phyloP scores from a whole-genome alignment of 768 basidiomycete genomes.

The Trametes meyenii region DNA sequence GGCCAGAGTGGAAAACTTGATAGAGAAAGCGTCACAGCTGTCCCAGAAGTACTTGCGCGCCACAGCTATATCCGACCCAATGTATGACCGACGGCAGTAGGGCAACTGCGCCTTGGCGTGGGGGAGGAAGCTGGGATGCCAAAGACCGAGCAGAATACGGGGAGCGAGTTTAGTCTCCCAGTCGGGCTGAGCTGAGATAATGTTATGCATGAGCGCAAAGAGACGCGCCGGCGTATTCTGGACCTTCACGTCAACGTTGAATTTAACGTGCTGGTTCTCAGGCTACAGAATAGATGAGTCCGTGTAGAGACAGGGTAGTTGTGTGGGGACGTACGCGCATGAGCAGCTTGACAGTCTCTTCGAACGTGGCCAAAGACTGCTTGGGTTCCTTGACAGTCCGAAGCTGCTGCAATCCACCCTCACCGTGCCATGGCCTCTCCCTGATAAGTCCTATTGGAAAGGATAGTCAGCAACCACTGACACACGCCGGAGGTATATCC shows the following conservation, averaged over 20 bases:
- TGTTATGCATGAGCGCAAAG: conserved; percentile 75
- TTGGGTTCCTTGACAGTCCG: conserved; percentile 78
- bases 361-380: conserved; percentile 92
- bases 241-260: conserved; percentile 92
- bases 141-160: conserved; percentile 78
- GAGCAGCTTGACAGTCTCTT: conserved; percentile 75
- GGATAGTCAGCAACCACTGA: conserved; percentile 12
- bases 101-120: conserved; percentile 77
- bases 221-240: conserved; percentile 89
- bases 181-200: conserved; percentile 61
- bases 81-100: conserved; percentile 84
- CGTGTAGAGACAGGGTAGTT: background rate
- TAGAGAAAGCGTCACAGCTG: conserved; percentile 83
- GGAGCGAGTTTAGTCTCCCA: conserved; percentile 82
- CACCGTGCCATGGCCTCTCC: conserved; percentile 51
- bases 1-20: conserved; percentile 73
- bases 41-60: conserved; percentile 91
- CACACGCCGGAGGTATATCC: background rate
- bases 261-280: conserved; percentile 74
- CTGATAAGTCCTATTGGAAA: conserved; percentile 53
- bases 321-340: conserved; percentile 58
- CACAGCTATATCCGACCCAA: conserved; percentile 70
- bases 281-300: conserved; percentile 43
- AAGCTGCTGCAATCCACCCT: conserved; percentile 68
- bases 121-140: conserved; percentile 89